phyloP scores from a whole-genome alignment of 495 filamentous ascomycete species.

The Bathelium albidoporum region DNA sequence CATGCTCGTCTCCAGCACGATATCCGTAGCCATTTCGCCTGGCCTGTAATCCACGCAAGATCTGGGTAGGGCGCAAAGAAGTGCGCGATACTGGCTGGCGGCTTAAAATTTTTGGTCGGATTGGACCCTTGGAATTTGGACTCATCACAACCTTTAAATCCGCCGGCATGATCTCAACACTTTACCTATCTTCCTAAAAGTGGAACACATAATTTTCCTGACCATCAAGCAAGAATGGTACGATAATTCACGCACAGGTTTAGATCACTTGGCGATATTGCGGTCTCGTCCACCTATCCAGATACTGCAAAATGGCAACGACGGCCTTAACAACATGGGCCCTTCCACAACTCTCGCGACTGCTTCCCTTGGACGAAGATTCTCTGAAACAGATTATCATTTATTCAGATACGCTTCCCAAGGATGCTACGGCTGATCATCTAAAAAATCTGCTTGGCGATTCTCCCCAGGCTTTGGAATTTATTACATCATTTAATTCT shows the following conservation, averaged over 20 bases:
- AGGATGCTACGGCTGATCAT: slow-evolving; percentile 65
- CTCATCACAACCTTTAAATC: neutral
- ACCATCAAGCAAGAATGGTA: neutral
- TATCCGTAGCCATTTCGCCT: slow-evolving; percentile 57
- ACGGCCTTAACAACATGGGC: slow-evolving; percentile 34
- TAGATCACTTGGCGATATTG: neutral
- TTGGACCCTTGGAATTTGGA: neutral
- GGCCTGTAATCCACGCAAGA: neutral
- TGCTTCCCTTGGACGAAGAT: slow-evolving; percentile 75
- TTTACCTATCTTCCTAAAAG: neutral
- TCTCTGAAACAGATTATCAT: slow-evolving; percentile 72
- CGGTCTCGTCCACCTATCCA: neutral
- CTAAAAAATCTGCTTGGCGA: slow-evolving; percentile 84
- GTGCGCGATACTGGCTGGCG: neutral
- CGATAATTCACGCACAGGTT: neutral
- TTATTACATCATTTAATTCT: slow-evolving; percentile 83
- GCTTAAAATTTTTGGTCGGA: neutral
- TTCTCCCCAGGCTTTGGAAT: slow-evolving; percentile 73
- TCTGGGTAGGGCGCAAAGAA: neutral
- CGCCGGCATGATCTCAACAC: neutral
- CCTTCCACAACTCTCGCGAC: slow-evolving; percentile 56
- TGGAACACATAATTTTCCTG: neutral
- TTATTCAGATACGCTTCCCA: slow-evolving; percentile 63
- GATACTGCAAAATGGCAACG: neutral
- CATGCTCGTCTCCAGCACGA: slow-evolving; percentile 74